Percentiles rank a stretch among this genome's conserved stretches.
Conservation (phyloP, 768 basidiomycete genomes). For the Tricholoma saponaceum region DNA sequence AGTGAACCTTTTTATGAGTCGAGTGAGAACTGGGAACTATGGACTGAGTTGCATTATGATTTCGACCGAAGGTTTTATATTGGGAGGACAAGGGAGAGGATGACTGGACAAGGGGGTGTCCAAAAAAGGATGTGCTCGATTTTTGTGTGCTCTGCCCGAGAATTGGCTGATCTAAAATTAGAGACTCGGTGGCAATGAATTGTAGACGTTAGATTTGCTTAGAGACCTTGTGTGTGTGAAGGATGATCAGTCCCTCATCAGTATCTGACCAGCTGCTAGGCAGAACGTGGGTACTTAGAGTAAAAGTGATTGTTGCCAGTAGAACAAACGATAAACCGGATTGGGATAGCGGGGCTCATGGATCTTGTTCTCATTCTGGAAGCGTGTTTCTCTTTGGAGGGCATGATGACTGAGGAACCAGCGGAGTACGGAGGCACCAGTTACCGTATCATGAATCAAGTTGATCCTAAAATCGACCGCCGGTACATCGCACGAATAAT, state of each 20-base stretch:
- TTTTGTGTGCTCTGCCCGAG: no score
- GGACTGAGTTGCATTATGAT: not conserved
- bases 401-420: no score
- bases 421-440: no score
- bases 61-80: slow-evolving; percentile 1
- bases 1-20: not conserved
- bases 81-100: not conserved
- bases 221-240: not conserved
- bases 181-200: not conserved
- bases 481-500: not conserved
- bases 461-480: not conserved
- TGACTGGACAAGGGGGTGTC: slow-evolving; percentile 10
- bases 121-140: slow-evolving; percentile 12
- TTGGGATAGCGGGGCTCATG: not conserved
- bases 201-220: not conserved
- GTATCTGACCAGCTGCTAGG: not conserved
- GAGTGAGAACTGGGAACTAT: not conserved
- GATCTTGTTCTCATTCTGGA: not conserved
- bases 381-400: no score
- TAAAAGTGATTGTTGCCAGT: no score
- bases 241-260: not conserved
- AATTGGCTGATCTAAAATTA: no score
- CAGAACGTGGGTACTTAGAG: no score
- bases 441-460: no score
- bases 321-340: not conserved